Evolutionary conservation across 352 stramenopile genomes (phyloP), one percentile per base, ranked within the genome.

Genomic region (Globisporangium polare): DNA sequence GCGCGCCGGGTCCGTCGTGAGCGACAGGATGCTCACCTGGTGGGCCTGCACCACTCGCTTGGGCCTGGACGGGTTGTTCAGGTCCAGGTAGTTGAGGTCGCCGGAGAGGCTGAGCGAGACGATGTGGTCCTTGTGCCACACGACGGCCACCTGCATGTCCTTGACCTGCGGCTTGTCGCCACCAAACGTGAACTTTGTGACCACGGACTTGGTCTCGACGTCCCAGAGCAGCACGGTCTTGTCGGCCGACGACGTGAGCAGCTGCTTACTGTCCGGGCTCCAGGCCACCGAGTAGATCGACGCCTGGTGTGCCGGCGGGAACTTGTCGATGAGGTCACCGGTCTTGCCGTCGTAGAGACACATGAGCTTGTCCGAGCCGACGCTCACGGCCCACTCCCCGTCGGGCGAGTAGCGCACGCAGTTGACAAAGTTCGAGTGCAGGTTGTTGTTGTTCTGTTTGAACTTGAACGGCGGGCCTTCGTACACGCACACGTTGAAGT

Each of bases 341-440:
- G 69, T 90, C 65, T 95, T 97, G 53, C 93, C 96, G 66, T 99
- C 94, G 72, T 98, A 99, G 22, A 99, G 77, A 61, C 77, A 89
- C 68, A 99, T 96, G 66, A 91, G 85, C 65, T 98, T 98, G 78
- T 99, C 97, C 9, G 88, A 97, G 27, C 92, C 93, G 18, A 98
- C 96, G 53, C 88, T 98, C 12, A 96, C 92, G 1, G 97, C 83
- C 15, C 90, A 65, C 29, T 84, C 80, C 41, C 96, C 96, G 68
- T 97, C 81, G 0, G 85, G 84, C 53, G 90, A 97, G 79, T 98
- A 99, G 22, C 94, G 79, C 43, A 99, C 80, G 62, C 86, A 95
- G 75, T 98, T 98, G 60, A 99, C 92, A 65, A 98, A 98, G 77
- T 97, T 98, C 6, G 77, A 89, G 82, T 99, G 97, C 60, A 89